Evolutionary conservation across 2,329 filamentous ascomycete genomes (phyloP).

Genomic region (Pestalotiopsis sp.): DNA sequence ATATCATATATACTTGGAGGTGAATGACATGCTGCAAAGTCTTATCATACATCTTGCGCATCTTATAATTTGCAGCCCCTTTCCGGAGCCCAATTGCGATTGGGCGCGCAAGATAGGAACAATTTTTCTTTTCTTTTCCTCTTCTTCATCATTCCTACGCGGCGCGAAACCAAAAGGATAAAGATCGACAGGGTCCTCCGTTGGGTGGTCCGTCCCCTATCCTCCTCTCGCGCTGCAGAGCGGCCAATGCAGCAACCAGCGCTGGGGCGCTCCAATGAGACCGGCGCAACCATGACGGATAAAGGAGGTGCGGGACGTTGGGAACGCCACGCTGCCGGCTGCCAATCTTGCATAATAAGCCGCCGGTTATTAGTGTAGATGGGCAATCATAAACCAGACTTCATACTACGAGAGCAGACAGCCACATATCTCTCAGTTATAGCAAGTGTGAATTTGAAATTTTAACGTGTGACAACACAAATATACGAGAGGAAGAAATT

Average conservation of each 20-base stretch:
- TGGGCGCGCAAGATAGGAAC: too few relatives aligned
- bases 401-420: neutral
- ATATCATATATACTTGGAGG: too few relatives aligned
- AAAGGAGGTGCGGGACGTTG: neutral
- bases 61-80: too few relatives aligned
- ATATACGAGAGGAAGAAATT: too few relatives aligned
- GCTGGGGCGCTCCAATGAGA: neutral
- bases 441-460: too few relatives aligned
- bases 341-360: neutral
- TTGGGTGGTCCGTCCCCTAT: neutral
- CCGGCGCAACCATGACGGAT: neutral
- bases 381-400: neutral
- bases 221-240: neutral
- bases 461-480: too few relatives aligned
- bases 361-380: neutral
- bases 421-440: neutral
- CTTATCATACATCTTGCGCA: too few relatives aligned
- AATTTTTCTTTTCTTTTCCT: too few relatives aligned
- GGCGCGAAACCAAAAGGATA: neutral
- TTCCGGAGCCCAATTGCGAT: too few relatives aligned
- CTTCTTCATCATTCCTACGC: neutral
- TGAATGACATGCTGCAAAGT: too few relatives aligned
- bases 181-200: constrained; percentile 9
- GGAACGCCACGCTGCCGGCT: neutral
- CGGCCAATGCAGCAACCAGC: neutral